Percentiles rank a stretch among this genome's conserved stretches.
Conservation (phyloP, 306 rosid genomes). For the Glycyrrhiza uralensis region DNA sequence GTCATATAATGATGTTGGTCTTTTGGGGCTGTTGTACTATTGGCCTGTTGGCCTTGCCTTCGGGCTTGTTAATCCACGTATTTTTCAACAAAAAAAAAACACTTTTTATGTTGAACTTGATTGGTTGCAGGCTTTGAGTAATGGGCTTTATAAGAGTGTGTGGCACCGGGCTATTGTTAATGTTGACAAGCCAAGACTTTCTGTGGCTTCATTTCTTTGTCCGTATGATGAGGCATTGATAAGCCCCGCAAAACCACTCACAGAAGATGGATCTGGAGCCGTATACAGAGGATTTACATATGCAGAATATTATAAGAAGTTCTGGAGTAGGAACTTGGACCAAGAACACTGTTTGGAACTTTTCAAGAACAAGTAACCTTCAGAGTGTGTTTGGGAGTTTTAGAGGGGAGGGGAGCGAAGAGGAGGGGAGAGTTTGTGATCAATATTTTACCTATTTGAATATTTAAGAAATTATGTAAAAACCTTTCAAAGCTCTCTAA, state of each 20-base stretch:
- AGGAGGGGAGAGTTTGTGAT: too few species aligned
- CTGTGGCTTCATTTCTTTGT: conserved; percentile 82
- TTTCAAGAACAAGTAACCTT: conserved; percentile 49
- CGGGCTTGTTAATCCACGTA: too few species aligned
- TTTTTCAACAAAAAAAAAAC: too few species aligned
- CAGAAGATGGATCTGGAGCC: conserved; percentile 40
- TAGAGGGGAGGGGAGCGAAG: too few species aligned
- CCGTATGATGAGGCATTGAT: conserved; percentile 63
- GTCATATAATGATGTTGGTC: too few species aligned
- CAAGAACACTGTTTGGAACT: conserved; percentile 72
- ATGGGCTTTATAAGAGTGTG: conserved; percentile 82
- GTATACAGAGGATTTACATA: conserved; percentile 64
- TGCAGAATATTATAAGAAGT: conserved; percentile 66
- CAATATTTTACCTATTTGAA: too few species aligned
- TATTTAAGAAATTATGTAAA: too few species aligned
- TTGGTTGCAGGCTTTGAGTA: conserved; percentile 76
- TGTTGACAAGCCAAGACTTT: conserved; percentile 70
- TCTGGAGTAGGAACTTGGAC: conserved; percentile 81
- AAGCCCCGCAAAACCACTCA: conserved; percentile 60
- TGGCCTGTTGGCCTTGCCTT: too few species aligned
- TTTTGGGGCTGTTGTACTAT: too few species aligned
- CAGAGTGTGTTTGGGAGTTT: background rate
- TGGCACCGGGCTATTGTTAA: conserved; percentile 91
- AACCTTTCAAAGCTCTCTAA: too few species aligned
- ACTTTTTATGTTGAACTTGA: background rate